A percentile compares a stretch with the other conserved stretches of the same genome.
These are phyloP conservation scores for Suhomyces kilbournensis DNA, from an alignment of 805 yeast species.

Conservation along the genomic window DNA sequence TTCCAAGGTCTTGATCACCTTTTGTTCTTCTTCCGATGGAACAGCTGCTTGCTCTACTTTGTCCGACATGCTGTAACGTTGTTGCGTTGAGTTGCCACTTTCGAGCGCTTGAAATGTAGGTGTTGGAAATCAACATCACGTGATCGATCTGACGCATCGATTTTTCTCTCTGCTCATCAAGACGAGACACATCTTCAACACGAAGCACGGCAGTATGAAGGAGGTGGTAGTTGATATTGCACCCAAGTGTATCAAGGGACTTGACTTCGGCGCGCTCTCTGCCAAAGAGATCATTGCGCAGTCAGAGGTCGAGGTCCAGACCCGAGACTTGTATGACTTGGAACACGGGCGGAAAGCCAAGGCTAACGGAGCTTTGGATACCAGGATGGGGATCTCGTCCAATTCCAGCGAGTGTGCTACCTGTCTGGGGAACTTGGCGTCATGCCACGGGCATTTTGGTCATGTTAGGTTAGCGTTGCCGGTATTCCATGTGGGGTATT, in stretches of 20 bases:
- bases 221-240: slow-evolving; percentile 68
- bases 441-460: slow-evolving; percentile 99
- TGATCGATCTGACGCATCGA: not conserved
- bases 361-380: slow-evolving; percentile 82
- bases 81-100: not conserved
- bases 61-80: slow-evolving; percentile 6
- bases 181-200: not conserved
- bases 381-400: slow-evolving; percentile 90
- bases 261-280: slow-evolving; percentile 90
- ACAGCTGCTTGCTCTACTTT: slow-evolving; percentile 6
- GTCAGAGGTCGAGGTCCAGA: slow-evolving; percentile 89
- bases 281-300: slow-evolving; percentile 89
- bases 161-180: slow-evolving; percentile 4
- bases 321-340: slow-evolving; percentile 87
- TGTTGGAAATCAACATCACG: not conserved
- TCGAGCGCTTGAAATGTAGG: not conserved
- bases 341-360: slow-evolving; percentile 87
- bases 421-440: slow-evolving; percentile 86
- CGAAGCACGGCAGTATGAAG: slow-evolving; percentile 26
- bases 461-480: slow-evolving; percentile 91
- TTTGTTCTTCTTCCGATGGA: slow-evolving; percentile 26
- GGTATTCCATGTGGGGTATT: slow-evolving; percentile 96
- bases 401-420: slow-evolving; percentile 84
- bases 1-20: slow-evolving; percentile 69
- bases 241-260: slow-evolving; percentile 86